Evolutionary conservation across 75 land plant species (phyloP), one percentile per base, ranked within the genome.

Genomic region (Pinus taeda): DNA sequence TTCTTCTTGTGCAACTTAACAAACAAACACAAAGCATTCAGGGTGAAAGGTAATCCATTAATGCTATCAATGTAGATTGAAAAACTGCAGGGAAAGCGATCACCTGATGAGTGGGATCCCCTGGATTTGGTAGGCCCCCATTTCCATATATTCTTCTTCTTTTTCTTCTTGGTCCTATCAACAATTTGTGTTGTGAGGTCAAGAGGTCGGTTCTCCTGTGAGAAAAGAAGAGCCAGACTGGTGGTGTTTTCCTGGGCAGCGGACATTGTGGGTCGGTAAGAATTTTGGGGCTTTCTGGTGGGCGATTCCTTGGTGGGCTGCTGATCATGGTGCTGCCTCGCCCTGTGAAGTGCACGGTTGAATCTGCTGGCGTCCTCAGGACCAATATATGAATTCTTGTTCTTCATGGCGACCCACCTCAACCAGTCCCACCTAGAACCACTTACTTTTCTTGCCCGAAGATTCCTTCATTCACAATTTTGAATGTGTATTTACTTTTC

Each of bases 81-180:
- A 24, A 77, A 77, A 36, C 39, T 64, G 66, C 71, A 64, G 78
- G 42, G 73, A 65, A 65, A 39, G 33, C 37, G 74, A 11, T 77
- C 71, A 20, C 69, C 53, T 36, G 56, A 67, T 63, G 69, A 63
- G n/a, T 26, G 66, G 53, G 74, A 60, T 69, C 71, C 53, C 15
- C 65, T 13, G 21, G 73, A 65, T 37, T 58, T 65, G 33, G 65
- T 20, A 9, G 78, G 72, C 45, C 53, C 63, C 78, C 78, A 77
- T 24, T 77, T 77, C 78, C 78, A 77, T 21, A 37, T 63, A 49
- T 67, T 77, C 42, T 66, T 77, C 42, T 66, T 77, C 53, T 37
- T 77, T 42, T 64, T 77, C 71, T 64, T 77, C 64, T 76, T 69
- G 18, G 7, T 39, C 22, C 2, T 69, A 3, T 69, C 71, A 3